A percentile compares a stretch with the other conserved stretches of the same genome.
Conservation (phyloP, 139 green algal species). For the Volvox reticuliferus region DNA sequence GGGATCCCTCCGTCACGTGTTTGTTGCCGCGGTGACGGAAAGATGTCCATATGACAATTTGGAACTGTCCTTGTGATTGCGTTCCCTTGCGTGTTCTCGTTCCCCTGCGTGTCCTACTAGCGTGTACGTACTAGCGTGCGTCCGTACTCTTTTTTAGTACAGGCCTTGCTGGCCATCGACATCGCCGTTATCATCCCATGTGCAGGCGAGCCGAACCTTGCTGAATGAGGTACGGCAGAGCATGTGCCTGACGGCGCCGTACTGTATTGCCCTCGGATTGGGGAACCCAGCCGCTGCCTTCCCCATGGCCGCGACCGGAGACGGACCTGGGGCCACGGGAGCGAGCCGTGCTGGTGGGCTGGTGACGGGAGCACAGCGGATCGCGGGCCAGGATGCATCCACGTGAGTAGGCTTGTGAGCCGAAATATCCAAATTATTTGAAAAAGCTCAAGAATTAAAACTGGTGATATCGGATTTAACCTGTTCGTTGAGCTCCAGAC, state of each 20-base stretch:
- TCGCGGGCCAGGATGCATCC: neutral
- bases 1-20: no score
- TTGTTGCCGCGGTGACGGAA: no score
- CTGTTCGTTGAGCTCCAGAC: no score
- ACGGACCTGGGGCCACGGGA: neutral
- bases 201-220: neutral
- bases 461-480: no score
- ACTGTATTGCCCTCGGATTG: conserved; percentile 3
- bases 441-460: no score
- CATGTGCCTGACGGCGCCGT: conserved; percentile 3
- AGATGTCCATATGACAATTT: neutral
- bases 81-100: no score
- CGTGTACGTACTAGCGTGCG: no score
- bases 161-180: no score
- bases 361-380: neutral
- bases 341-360: neutral
- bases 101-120: no score
- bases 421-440: no score
- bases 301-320: neutral
- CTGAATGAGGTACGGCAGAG: neutral
- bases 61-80: neutral
- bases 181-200: no score
- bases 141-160: no score
- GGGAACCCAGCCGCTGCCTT: neutral
- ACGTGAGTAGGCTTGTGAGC: neutral